Conservation (phyloP, 805 yeast species). For the Pichia deserticola region DNA sequence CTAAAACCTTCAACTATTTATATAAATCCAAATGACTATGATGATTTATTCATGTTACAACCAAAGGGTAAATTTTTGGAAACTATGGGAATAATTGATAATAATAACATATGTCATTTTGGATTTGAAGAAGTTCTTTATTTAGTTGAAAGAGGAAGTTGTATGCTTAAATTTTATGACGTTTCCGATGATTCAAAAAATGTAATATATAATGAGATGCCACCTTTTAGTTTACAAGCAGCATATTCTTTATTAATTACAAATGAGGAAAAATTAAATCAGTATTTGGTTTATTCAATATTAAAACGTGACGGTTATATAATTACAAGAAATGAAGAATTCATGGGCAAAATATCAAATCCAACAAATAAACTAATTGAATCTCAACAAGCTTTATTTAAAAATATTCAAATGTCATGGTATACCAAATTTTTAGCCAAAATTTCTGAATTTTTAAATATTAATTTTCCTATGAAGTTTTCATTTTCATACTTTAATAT, state of each 20-base stretch:
- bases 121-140: constrained; percentile 66
- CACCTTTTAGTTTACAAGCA: constrained; percentile 53
- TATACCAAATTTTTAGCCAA: constrained; percentile 8
- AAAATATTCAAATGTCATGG: constrained; percentile 5
- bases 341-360: constrained; percentile 1
- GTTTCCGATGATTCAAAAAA: constrained; percentile 17
- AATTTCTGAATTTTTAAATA: constrained; percentile 2
- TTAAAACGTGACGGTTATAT: constrained; percentile 75
- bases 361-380: background rate
- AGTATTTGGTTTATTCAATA: constrained; percentile 62
- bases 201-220: constrained; percentile 23
- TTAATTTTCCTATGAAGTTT: constrained; percentile 9
- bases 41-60: constrained; percentile 27
- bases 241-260: constrained; percentile 48
- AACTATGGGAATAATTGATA: constrained; percentile 59
- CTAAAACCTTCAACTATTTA: constrained; percentile 24
- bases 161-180: constrained; percentile 21
- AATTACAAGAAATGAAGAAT: constrained; percentile 32
- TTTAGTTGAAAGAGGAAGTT: constrained; percentile 72
- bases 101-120: constrained; percentile 39
- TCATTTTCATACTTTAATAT: constrained; percentile 13
- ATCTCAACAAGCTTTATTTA: background rate
- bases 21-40: constrained; percentile 8
- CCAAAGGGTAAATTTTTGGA: constrained; percentile 69
- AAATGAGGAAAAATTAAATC: constrained; percentile 34